A percentile compares a stretch with the other conserved stretches of the same genome.
Evolutionary conservation across 129 eudicot genomes (phyloP).

Genomic region (Scalesia atractyloides): DNA sequence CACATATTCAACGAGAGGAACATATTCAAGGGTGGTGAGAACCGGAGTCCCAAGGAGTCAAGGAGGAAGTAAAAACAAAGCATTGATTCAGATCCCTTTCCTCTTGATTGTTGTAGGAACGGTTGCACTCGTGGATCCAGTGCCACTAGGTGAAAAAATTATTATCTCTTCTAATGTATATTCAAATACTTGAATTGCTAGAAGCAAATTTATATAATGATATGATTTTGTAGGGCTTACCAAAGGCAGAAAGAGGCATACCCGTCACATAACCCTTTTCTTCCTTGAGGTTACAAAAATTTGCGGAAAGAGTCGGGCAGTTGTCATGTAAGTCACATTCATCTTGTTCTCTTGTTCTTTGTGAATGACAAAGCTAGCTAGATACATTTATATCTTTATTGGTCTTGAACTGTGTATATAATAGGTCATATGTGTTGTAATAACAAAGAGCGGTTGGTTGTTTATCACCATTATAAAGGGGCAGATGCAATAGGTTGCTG

Average conservation of each 20-base stretch:
- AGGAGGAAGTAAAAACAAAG: slow-evolving; percentile 60
- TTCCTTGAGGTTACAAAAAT: slow-evolving; percentile 44
- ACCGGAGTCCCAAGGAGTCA: slow-evolving; percentile 56
- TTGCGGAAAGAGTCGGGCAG: not conserved
- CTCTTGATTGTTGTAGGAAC: slow-evolving; percentile 69
- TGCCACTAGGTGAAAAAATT: slow-evolving; percentile 56
- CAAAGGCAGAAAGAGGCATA: slow-evolving; percentile 61
- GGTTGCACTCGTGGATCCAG: slow-evolving; percentile 71
- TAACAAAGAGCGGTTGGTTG: not conserved
- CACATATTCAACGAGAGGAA: slow-evolving; percentile 40
- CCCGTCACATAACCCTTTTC: slow-evolving; percentile 72
- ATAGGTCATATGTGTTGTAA: not conserved
- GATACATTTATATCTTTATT: not conserved
- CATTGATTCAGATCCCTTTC: slow-evolving; percentile 65
- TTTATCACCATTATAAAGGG: not conserved
- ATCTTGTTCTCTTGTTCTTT: slow-evolving; percentile 2
- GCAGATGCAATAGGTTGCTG: not conserved
- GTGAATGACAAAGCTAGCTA: slow-evolving; percentile 15
- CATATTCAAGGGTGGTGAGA: slow-evolving; percentile 67
- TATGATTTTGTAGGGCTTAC: slow-evolving; percentile 53
- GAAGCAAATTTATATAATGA: not conserved
- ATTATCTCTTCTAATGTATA: not conserved
- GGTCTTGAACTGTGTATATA: slow-evolving; percentile 1
- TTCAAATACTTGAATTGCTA: not conserved
- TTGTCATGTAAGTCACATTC: not conserved